A percentile compares a stretch with the other conserved stretches of the same genome.
These are phyloP conservation scores for Candida corydali DNA, from an alignment of 805 yeast species.

Conservation along the genomic window DNA sequence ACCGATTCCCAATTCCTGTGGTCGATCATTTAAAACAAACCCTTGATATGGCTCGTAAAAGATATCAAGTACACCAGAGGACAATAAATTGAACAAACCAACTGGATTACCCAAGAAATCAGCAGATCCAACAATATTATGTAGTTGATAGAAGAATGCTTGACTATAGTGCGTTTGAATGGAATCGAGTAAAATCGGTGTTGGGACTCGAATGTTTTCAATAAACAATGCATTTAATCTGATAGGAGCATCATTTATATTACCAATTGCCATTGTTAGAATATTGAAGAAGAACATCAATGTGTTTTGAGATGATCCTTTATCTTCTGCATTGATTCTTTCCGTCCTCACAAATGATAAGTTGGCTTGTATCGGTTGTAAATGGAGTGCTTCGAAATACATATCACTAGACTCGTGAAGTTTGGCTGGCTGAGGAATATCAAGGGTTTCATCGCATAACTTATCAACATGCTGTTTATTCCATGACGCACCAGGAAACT, in stretches of 20 bases:
- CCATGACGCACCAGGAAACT: conserved; percentile 83
- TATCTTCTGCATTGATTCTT: conserved; percentile 62
- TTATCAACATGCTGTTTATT: conserved; percentile 39
- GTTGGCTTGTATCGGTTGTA: conserved; percentile 88
- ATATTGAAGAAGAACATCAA: conserved; percentile 77
- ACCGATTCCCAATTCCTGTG: conserved; percentile 93
- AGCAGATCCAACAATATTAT: conserved; percentile 92
- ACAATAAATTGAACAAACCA: conserved; percentile 86
- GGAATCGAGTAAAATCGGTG: conserved; percentile 65
- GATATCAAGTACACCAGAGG: conserved; percentile 94
- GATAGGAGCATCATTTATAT: conserved; percentile 95
- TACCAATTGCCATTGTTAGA: conserved; percentile 94
- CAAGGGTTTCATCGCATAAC: conserved; percentile 60
- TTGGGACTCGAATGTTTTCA: conserved; percentile 85
- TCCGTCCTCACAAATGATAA: conserved; percentile 90
- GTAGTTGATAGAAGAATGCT: conserved; percentile 85
- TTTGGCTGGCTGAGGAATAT: conserved; percentile 66
- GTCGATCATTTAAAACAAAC: conserved; percentile 87
- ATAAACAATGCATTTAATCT: conserved; percentile 79
- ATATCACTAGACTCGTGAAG: conserved; percentile 61
- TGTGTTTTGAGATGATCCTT: conserved; percentile 55
- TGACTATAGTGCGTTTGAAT: conserved; percentile 85
- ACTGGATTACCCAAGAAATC: conserved; percentile 97
- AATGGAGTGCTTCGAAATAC: conserved; percentile 86
- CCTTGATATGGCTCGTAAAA: conserved; percentile 98